Evolutionary conservation across 1,284 basidiomycete genomes (phyloP), one percentile per base, ranked within the genome.

Genomic region (Afroboletus lepidellus): DNA sequence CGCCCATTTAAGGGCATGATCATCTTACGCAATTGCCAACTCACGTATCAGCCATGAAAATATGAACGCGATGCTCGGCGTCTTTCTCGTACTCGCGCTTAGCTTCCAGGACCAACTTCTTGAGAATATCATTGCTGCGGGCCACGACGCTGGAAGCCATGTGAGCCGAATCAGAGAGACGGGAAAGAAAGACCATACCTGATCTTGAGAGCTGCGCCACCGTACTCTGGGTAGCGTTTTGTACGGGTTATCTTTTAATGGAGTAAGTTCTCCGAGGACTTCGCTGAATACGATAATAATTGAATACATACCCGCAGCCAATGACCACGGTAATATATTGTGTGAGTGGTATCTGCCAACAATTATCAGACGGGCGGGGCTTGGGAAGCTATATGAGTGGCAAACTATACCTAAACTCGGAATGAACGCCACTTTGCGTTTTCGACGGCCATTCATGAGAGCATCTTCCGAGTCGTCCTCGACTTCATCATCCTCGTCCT

Each of bases 21-120:
- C 38, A 47, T 33, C 23, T 47, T 59, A 58, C 47, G 45, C 16
- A 48, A 49, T 27, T 58, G 42, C 23, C 23, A 48, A 67, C 85
- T 78, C 77, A 91, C 87, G 85, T 87, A 72, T 92, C 90, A 34
- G 87, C 90, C 73, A 92, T 78, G 71, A 87, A 92, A 56, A 92
- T 92, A 63, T 92, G 89, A 48, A 92, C 89, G 55, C 87, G 84
- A 64, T 92, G 89, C 60, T 90, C 88, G 52, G 90, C 87, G 69
- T 92, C 89, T 70, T 89, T 90, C 71, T 92, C 90, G 60, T 92
- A 92, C 57, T 90, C 87, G 50, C 83, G 81, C 72, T 91, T 91
- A 24, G 89, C 89, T 69, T 92, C 89, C 34, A 92, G 71, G 15
- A 92, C 90, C 20, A 92, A 77, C 65, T 82, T 85, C 77, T 92